Evolutionary conservation across 805 yeast genomes (phyloP).

Genomic region (Yamadazyma laniorum): DNA sequence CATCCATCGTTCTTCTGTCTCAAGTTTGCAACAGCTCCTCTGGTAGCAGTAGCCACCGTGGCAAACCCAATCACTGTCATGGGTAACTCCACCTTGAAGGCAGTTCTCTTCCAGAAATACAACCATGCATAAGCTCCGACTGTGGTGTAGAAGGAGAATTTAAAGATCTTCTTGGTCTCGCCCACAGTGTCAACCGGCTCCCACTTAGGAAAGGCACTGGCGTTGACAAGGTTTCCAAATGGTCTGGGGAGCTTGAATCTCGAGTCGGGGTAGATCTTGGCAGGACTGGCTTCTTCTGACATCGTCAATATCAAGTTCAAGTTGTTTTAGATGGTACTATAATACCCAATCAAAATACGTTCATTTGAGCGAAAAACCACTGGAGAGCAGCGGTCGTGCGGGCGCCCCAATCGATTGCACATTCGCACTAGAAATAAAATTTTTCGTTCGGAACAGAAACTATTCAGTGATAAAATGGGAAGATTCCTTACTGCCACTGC

Average conservation of each 20-base stretch:
- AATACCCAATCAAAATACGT: constrained; percentile 8
- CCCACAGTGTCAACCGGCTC: constrained; percentile 55
- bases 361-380: too few relatives aligned
- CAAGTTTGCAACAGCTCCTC: constrained; percentile 52
- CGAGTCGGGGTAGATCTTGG: constrained; percentile 30
- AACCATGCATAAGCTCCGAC: constrained; percentile 49
- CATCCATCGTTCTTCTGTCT: constrained; percentile 62
- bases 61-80: constrained; percentile 43
- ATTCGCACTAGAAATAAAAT: constrained; percentile 1
- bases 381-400: too few relatives aligned
- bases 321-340: too few relatives aligned
- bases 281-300: constrained; percentile 3
- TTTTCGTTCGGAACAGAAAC: not conserved
- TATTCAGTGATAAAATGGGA: constrained; percentile 10
- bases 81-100: constrained; percentile 41
- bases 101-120: constrained; percentile 43
- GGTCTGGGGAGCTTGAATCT: constrained; percentile 42
- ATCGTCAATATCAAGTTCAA: too few relatives aligned
- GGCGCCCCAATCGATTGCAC: not conserved
- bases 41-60: constrained; percentile 50
- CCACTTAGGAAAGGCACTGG: constrained; percentile 46
- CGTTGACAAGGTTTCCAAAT: constrained; percentile 36
- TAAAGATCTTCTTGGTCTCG: constrained; percentile 47
- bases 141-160: constrained; percentile 47
- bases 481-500: constrained; percentile 31